A percentile compares a stretch with the other conserved stretches of the same genome.
phyloP scores from a whole-genome alignment of 1,284 basidiomycete species.

The Wallemia mellicola region DNA sequence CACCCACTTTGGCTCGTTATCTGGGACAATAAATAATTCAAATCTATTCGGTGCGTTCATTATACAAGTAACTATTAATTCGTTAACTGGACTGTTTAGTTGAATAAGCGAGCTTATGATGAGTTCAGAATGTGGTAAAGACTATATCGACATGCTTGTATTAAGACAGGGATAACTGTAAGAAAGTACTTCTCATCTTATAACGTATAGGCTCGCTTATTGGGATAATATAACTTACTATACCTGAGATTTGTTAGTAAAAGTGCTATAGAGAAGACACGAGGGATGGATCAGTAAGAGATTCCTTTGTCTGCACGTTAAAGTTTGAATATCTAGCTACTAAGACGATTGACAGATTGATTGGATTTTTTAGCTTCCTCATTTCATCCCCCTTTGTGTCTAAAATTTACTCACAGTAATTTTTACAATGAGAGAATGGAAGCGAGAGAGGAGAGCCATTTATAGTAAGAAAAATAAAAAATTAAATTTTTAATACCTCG shows the following conservation, averaged over 20 bases:
- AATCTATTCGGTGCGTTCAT: neutral
- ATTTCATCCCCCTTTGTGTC: neutral
- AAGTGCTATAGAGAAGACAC: neutral
- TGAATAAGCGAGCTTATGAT: neutral
- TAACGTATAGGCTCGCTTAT: too few relatives aligned
- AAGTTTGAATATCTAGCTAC: neutral
- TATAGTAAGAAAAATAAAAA: too few relatives aligned
- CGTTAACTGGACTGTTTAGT: neutral
- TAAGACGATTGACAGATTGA: slow-evolving; percentile 1
- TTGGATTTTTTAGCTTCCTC: neutral
- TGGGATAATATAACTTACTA: too few relatives aligned
- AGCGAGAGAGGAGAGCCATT: too few relatives aligned
- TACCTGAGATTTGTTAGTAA: neutral
- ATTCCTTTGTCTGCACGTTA: neutral
- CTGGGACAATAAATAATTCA: neutral
- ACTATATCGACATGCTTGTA: neutral
- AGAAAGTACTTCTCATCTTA: neutral
- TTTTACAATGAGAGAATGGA: too few relatives aligned
- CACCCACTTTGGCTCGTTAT: neutral
- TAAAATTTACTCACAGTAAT: too few relatives aligned
- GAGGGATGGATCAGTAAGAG: neutral
- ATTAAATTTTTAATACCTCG: too few relatives aligned
- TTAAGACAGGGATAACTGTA: slow-evolving; percentile 1
- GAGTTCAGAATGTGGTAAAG: neutral
- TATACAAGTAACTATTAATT: neutral